Conservation (phyloP, 2,329 filamentous ascomycete species). For the Diaporthe capsici region DNA sequence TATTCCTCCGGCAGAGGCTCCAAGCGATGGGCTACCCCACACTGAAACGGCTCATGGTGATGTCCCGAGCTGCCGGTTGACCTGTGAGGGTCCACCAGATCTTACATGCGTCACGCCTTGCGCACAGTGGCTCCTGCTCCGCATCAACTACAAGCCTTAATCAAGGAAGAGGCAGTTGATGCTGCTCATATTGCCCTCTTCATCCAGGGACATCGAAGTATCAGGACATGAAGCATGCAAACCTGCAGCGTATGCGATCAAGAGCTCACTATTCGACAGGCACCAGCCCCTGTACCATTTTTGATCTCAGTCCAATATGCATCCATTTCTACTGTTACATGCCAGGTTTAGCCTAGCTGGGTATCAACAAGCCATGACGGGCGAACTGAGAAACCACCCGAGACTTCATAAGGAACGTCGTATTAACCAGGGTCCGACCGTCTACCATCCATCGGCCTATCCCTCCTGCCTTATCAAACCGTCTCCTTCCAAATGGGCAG, state of each 20-base stretch:
- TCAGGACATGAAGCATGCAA: too few relatives aligned
- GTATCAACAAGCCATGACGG: constrained; percentile 30
- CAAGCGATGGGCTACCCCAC: neutral
- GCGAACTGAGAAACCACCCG: constrained; percentile 14
- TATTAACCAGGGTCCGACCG: neutral
- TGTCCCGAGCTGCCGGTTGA: neutral
- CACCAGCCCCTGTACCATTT: too few relatives aligned
- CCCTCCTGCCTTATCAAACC: constrained; percentile 30
- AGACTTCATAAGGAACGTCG: neutral
- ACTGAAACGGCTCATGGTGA: neutral
- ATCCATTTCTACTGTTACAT: constrained; percentile 15
- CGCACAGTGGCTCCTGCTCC: neutral
- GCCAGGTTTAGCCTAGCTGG: constrained; percentile 17
- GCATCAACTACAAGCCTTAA: neutral
- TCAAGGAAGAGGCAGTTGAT: neutral
- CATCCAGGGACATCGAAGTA: neutral
- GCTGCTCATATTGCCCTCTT: neutral
- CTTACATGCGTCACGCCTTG: neutral
- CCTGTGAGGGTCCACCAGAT: neutral
- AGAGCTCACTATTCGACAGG: neutral
- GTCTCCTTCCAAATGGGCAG: constrained; percentile 60
- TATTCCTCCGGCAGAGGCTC: neutral
- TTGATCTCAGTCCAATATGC: neutral
- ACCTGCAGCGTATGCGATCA: neutral
- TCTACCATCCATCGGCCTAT: neutral